Percentiles rank a stretch among this genome's conserved stretches.
Conservation (phyloP, 2,329 filamentous ascomycete genomes). For the Ceratocystis colombiana region DNA sequence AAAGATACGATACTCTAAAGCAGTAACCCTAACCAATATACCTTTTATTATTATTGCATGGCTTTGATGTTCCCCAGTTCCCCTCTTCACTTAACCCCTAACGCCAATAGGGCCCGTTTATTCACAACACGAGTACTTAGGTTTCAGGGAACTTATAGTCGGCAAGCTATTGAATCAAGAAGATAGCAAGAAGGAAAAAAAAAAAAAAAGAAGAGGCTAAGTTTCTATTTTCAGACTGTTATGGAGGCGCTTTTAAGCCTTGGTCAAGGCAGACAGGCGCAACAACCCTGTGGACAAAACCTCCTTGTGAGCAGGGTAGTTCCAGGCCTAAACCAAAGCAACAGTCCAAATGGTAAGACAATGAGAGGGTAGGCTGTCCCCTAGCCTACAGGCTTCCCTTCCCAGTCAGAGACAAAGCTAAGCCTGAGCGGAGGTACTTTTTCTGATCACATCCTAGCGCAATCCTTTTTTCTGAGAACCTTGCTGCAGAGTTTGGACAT, state of each 20-base stretch:
- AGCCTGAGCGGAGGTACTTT: no score
- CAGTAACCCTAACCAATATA: no score
- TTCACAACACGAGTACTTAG: background rate
- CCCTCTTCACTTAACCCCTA: no score
- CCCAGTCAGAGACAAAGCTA: background rate
- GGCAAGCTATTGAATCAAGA: background rate
- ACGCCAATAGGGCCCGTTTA: no score
- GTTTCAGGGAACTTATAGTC: background rate
- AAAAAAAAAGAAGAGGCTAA: background rate
- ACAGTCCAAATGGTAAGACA: background rate
- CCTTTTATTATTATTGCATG: no score
- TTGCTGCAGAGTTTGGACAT: background rate
- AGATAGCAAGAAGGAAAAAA: background rate
- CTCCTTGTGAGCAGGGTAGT: background rate
- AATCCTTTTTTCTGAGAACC: background rate
- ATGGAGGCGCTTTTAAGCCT: background rate
- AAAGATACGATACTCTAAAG: no score
- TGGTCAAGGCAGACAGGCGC: constrained; percentile 5
- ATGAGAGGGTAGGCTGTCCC: background rate
- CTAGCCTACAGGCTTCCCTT: background rate
- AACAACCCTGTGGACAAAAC: no score
- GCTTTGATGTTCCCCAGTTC: no score
- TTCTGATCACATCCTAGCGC: no score
- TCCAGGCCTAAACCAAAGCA: background rate
- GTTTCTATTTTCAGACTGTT: constrained; percentile 4